Base-by-base conservation (phyloP, 1,139 yeast species). In the Suhomyces panamericanus region DNA sequence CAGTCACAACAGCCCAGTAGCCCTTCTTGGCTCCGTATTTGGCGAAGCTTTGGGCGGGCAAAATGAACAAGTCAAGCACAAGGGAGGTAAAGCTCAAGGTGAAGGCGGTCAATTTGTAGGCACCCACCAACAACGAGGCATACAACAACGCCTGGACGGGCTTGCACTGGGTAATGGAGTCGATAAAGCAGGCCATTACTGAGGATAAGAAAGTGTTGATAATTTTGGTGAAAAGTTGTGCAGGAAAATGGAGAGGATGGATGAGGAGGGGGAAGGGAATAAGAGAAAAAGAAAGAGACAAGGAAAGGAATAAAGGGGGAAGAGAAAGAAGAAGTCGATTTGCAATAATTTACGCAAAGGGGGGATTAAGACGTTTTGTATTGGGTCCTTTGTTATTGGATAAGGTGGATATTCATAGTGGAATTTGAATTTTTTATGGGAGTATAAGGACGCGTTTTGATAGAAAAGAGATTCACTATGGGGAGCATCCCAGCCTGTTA, bases 1-100 rank as follows among this genome's bases (percentile, higher is more conserved):
- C 99, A 6, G 99, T 93, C 22, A 93, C 78, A 29, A 93, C 86
- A 7, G 97, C 97, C 96, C 96, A 89, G 45, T 77, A 70, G 27
- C 80, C 83, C 40, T 69, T 69, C 48, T 57, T 75, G 35, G 73
- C 70, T n/a, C 97, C 96, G 60, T 89, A 90, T 62, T 80, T 83
- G 41, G 61, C 59, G 60, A 78, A 83, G 60, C 79, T 72, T 38
- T 82, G 81, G 6, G 83, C 69, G 11, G 95, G 91, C 29, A 85
- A 71, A 33, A 88, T 55, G 57, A 78, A 83, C 46, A 83, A 66
- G 56, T 87, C 93, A 28, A 73, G 54, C 35, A 81, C 44, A 48
- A 83, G 60, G 8, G 82, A 60, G 8, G 59, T 54, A 34, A 72
- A 66, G 39, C 77, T 67, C 43, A 78, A 64, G 5, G 66, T 38